phyloP scores from a whole-genome alignment of 495 filamentous ascomycete genomes.

The Aspergillus panamensis region DNA sequence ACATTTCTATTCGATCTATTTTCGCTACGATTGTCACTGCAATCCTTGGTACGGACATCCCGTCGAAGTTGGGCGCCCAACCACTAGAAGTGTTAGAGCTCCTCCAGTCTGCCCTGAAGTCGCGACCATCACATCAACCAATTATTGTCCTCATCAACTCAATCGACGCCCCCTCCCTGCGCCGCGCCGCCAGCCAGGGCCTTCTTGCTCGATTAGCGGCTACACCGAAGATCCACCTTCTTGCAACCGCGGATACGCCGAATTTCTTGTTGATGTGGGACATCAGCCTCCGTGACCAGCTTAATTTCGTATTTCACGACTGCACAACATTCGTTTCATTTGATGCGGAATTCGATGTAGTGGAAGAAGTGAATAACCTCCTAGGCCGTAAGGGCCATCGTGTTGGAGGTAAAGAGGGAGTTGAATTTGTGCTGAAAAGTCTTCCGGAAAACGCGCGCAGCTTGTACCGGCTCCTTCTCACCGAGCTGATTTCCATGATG shows the following conservation, averaged over 20 bases:
- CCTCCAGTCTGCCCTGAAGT: slow-evolving; percentile 56
- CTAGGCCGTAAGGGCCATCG: slow-evolving; percentile 79
- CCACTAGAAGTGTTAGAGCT: slow-evolving; percentile 63
- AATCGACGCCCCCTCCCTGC: slow-evolving; percentile 74
- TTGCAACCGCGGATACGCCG: slow-evolving; percentile 82
- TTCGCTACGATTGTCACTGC: slow-evolving; percentile 68
- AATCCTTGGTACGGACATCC: slow-evolving; percentile 53
- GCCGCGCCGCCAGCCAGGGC: slow-evolving; percentile 63
- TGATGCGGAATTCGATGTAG: slow-evolving; percentile 67
- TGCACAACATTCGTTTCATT: slow-evolving; percentile 83
- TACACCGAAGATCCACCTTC: slow-evolving; percentile 67
- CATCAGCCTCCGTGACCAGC: slow-evolving; percentile 67
- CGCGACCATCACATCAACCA: slow-evolving; percentile 36
- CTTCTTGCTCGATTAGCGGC: slow-evolving; percentile 73
- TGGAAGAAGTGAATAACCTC: slow-evolving; percentile 82
- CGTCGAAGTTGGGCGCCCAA: slow-evolving; percentile 56
- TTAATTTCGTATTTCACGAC: slow-evolving; percentile 89
- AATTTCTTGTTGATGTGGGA: slow-evolving; percentile 90
- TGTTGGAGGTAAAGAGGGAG: slow-evolving; percentile 86
- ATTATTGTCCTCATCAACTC: slow-evolving; percentile 80
- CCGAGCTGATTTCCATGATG: slow-evolving; percentile 73
- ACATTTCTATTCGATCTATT: slow-evolving; percentile 72
- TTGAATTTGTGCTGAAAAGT: slow-evolving; percentile 83
- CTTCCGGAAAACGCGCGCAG: slow-evolving; percentile 88
- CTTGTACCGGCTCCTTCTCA: slow-evolving; percentile 78